Conservation (phyloP, 1,284 basidiomycete genomes). For the Microbotryum intermedium region DNA sequence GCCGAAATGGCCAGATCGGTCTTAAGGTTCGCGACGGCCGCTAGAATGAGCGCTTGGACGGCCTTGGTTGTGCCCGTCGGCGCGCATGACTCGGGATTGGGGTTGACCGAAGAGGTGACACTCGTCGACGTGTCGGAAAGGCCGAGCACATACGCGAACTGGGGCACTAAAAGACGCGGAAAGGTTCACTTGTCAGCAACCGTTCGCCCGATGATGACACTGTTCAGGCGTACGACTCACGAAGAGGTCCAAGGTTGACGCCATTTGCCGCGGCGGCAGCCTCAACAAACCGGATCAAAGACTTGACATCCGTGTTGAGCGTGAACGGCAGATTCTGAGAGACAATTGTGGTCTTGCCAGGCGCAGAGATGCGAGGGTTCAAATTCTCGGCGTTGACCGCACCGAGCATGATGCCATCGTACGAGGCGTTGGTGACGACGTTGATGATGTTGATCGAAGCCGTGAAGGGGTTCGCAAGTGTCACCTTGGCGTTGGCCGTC, state of each 20-base stretch:
- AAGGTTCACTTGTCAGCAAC: constrained; percentile 34
- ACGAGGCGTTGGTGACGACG: constrained; percentile 51
- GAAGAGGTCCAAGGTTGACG: constrained; percentile 58
- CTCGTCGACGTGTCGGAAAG: constrained; percentile 32
- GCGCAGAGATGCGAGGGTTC: constrained; percentile 49
- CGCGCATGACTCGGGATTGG: constrained; percentile 44
- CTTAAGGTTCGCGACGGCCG: constrained; percentile 53
- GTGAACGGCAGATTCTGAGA: constrained; percentile 55
- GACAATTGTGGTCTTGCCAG: constrained; percentile 54
- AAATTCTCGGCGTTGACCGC: constrained; percentile 43
- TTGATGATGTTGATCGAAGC: constrained; percentile 60
- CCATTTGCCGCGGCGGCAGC: constrained; percentile 50
- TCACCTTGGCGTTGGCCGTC: constrained; percentile 49
- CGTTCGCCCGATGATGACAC: constrained; percentile 32
- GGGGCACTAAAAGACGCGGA: constrained; percentile 16
- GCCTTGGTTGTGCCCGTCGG: constrained; percentile 40
- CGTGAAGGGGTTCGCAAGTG: constrained; percentile 63
- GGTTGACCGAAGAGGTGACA: constrained; percentile 31
- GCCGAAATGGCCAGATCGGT: constrained; percentile 47
- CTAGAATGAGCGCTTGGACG: constrained; percentile 53
- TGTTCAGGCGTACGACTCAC: constrained; percentile 48
- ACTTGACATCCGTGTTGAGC: constrained; percentile 57
- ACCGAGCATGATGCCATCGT: constrained; percentile 41
- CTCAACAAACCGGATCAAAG: constrained; percentile 54
- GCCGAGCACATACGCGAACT: constrained; percentile 34